A percentile compares a stretch with the other conserved stretches of the same genome.
These are phyloP conservation scores for Pythium diclinum DNA, from an alignment of 352 stramenopile genomes.

Conservation along the genomic window DNA sequence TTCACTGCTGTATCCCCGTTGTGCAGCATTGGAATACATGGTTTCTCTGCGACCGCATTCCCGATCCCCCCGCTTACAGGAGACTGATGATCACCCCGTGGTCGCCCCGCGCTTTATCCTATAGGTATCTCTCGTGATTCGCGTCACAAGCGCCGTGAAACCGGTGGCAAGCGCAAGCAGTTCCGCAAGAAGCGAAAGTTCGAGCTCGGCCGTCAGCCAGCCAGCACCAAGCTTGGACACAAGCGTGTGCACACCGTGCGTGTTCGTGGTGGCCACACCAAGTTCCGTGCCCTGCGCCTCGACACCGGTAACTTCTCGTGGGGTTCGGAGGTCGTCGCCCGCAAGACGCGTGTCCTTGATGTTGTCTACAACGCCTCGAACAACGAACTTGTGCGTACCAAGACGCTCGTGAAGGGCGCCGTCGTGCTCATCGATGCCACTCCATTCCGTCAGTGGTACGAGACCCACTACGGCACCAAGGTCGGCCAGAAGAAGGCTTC, in stretches of 20 bases:
- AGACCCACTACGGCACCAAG: slow-evolving; percentile 98
- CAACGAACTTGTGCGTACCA: slow-evolving; percentile 99
- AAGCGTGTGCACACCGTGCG: slow-evolving; percentile 96
- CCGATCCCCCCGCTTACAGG: not conserved
- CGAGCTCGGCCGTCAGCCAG: slow-evolving; percentile 96
- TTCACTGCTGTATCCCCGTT: slow-evolving; percentile 89
- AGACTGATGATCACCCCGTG: slow-evolving; percentile 22
- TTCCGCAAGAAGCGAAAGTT: slow-evolving; percentile 99
- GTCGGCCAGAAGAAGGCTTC: slow-evolving; percentile 85
- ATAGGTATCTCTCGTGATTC: slow-evolving; percentile 99
- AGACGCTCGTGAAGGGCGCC: slow-evolving; percentile 99
- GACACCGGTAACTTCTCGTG: slow-evolving; percentile 99
- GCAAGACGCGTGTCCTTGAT: slow-evolving; percentile 99
- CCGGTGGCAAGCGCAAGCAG: slow-evolving; percentile 96
- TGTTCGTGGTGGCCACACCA: slow-evolving; percentile 96
- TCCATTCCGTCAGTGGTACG: slow-evolving; percentile 99
- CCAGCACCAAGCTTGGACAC: slow-evolving; percentile 98
- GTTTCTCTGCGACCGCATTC: slow-evolving; percentile 24
- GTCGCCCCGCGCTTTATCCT: slow-evolving; percentile 10
- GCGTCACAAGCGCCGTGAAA: slow-evolving; percentile 99
- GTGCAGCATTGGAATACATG: slow-evolving; percentile 86
- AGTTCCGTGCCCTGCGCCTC: slow-evolving; percentile 97
- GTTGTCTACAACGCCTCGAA: slow-evolving; percentile 99
- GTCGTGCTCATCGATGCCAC: slow-evolving; percentile 98
- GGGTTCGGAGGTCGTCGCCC: slow-evolving; percentile 96